Evolutionary conservation across 2,329 filamentous ascomycete genomes (phyloP), one percentile per base, ranked within the genome.

Genomic region (Neofusicoccum kwambonambiense): DNA sequence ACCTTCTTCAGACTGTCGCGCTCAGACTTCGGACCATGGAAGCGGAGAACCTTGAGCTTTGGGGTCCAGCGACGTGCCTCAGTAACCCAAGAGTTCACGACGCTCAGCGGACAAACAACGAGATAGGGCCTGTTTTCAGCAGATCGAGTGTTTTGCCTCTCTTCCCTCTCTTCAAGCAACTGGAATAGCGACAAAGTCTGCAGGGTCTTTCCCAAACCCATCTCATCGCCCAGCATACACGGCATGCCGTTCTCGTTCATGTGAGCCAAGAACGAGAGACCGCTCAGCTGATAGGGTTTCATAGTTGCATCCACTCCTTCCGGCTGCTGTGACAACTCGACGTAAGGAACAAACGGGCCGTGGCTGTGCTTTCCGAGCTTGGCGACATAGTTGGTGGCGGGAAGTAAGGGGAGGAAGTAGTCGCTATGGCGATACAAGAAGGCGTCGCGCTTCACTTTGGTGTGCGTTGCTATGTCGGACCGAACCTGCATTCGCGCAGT

Each of bases 211-310:
- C 95, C 95, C 68, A 99, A 90, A 87, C 95, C 95, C 95, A 99
- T 99, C 80, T 99, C 95, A 74, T 99, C 95, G 65, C 95, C 95
- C 70, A 99, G 82, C 70, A 99, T 97, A 84, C 95, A 95, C 73
- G 98, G 98, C 69, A 99, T 88, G 77, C 97, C 98, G 82, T 99
- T 99, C 87, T 98, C 97, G 86, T 97, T 97, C 2, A 99, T 86
- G 17, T 96, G 97, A 62, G 98, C 89, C 90, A 99, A 96, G 91
- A 93, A 99, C 74, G 98, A 95, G 39, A 99, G 83, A 82, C 95
- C 95, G 84, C 96, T 97, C 76, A 99, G 73, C 80, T 99, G 95
- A 78, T 99, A 99, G 73, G 98, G 95, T 79, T 99, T 99, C 73
- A 99, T 81, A 0, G 70, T 78, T 0, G 84, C 84, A 1, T 71